Conservation (phyloP, 2,329 filamentous ascomycete genomes). For the Aspergillus sp. region DNA sequence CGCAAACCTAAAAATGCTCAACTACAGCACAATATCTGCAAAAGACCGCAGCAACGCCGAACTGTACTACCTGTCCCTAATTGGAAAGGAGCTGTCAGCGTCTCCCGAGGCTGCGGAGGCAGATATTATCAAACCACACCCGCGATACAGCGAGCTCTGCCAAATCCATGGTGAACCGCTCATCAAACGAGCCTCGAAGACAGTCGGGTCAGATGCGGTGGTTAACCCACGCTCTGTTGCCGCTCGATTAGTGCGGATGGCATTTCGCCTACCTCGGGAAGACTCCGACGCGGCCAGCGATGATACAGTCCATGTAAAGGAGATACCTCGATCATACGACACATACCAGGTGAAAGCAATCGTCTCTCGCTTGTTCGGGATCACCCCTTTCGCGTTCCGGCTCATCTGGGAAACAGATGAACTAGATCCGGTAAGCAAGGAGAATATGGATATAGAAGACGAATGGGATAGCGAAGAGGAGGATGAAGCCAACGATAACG, state of each 20-base stretch:
- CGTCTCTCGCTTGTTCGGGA: conserved; percentile 67
- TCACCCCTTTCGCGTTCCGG: conserved; percentile 63
- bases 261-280: conserved; percentile 54
- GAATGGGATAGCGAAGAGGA: conserved; percentile 48
- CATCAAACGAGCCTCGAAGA: conserved; percentile 55
- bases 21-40: conserved; percentile 60
- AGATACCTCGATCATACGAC: conserved; percentile 73
- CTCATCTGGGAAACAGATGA: conserved; percentile 89
- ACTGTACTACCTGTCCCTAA: conserved; percentile 86
- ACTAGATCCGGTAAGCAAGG: conserved; percentile 73
- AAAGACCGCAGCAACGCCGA: conserved; percentile 85
- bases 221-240: conserved; percentile 79
- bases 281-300: neutral
- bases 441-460: conserved; percentile 57
- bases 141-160: conserved; percentile 72
- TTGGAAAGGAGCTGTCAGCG: conserved; percentile 69
- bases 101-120: conserved; percentile 43
- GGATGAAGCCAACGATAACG: conserved; percentile 12
- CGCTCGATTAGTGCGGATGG: conserved; percentile 66
- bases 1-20: conserved; percentile 62
- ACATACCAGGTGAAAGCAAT: conserved; percentile 81
- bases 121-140: conserved; percentile 63
- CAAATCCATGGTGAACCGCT: conserved; percentile 71
- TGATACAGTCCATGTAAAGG: conserved; percentile 44
- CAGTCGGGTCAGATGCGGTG: conserved; percentile 17